These are phyloP conservation scores for Pseudogymnoascus sp. DNA, from an alignment of 2,329 filamentous ascomycete genomes.

Conservation along the genomic window DNA sequence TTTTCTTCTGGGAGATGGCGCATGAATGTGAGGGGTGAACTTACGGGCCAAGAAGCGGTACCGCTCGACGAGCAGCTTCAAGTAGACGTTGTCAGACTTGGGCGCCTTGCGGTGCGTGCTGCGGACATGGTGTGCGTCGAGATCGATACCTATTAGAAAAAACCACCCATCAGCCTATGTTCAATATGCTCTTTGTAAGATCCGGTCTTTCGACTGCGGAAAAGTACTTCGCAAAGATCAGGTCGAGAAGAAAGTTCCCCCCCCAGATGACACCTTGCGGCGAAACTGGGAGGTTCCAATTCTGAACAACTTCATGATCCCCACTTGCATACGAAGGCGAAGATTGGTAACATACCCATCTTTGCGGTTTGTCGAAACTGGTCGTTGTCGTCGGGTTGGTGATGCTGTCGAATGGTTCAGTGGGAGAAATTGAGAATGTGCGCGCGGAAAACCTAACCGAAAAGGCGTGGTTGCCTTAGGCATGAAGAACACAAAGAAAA, in stretches of 20 bases:
- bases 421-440: constrained; percentile 10
- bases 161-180: constrained; percentile 56
- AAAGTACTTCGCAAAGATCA: constrained; percentile 28
- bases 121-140: constrained; percentile 63
- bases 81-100: constrained; percentile 97
- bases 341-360: constrained; percentile 32
- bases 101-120: constrained; percentile 82
- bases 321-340: constrained; percentile 33
- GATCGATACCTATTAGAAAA: constrained; percentile 61
- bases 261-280: not conserved
- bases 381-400: constrained; percentile 18
- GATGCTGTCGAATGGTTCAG: constrained; percentile 13
- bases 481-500: not conserved
- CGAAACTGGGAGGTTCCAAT: not conserved
- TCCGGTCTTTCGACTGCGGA: constrained; percentile 28
- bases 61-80: constrained; percentile 95
- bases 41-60: constrained; percentile 94
- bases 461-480: not conserved
- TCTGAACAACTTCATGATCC: constrained; percentile 20
- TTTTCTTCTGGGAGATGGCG: not conserved
- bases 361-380: constrained; percentile 26
- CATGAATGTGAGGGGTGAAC: not conserved
- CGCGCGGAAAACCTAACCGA: constrained; percentile 8
- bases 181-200: constrained; percentile 54
- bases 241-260: not conserved